Evolutionary conservation across 106 monocot genomes (phyloP), one percentile per base, ranked within the genome.

Genomic region (Gastrodia elata): DNA sequence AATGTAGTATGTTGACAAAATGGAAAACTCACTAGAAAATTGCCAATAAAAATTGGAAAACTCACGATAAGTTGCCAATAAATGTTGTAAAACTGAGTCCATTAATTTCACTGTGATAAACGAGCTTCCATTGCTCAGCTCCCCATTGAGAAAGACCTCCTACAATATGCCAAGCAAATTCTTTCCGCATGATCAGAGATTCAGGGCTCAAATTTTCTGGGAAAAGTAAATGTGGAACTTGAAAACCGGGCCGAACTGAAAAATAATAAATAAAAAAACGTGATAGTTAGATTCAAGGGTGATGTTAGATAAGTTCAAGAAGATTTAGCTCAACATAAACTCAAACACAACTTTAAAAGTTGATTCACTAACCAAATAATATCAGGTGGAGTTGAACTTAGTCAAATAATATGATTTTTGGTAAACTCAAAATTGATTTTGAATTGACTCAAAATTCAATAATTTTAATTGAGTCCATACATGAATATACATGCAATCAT

Each of bases 11-110:
- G 3, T 5, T 52, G n/a, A 52, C 6, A 22, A 52, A 32, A 20
- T 0, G 16, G 11, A 61, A 61, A 61, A 86, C 98, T 86, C 74
- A 98, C 98, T 80, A 83, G 71, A 98, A 70, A 43, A 43, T 6
- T 43, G 43, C 43, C n/a, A 43, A 7, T 13, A 43, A 7, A 43
- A 43, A 64, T 34, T 39, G 3, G 33, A 24, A 57, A 73, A 86
- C 98, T 86, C 74, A 98, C 98, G 82, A 83, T 73, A 98, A 70
- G 35, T 79, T 87, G 72, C 86, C 87, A 71, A 98, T 71, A 73
- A 98, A 98, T 37, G 98, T 98, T 72, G 82, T 83, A 85, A 93
- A 91, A 77, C 98, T 98, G n/a, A 86, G 73, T n/a, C 98, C 98
- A 83, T 91, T 70, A 70, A 82, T 77, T 67, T 87, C 78, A 68